These are phyloP conservation scores for Lactarius vividus DNA, from an alignment of 768 basidiomycete species.

Conservation along the genomic window DNA sequence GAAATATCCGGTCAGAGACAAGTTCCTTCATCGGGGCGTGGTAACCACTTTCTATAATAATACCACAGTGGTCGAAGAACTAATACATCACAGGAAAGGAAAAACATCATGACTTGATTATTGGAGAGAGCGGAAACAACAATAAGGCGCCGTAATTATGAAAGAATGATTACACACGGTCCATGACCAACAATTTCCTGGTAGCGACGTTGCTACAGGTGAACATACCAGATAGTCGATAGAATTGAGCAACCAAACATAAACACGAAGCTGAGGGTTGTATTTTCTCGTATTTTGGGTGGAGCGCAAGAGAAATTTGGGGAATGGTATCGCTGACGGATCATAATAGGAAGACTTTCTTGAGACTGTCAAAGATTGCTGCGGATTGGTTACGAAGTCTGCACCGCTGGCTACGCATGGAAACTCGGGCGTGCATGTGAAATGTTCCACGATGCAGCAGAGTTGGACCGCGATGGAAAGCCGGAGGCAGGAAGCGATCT, in stretches of 20 bases:
- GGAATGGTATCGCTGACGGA: conserved; percentile 18
- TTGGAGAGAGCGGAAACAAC: neutral
- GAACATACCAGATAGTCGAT: conserved; percentile 19
- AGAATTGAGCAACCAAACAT: conserved; percentile 27
- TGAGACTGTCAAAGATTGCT: neutral
- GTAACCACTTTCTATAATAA: conserved; percentile 9
- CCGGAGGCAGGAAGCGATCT: conserved; percentile 23
- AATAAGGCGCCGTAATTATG: conserved; percentile 1
- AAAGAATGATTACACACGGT: neutral
- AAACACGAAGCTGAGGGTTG: neutral
- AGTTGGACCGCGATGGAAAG: conserved; percentile 25
- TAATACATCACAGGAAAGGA: neutral
- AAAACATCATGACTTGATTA: neutral
- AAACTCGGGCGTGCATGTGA: neutral
- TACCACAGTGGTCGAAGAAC: neutral
- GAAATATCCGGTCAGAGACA: neutral
- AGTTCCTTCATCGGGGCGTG: neutral
- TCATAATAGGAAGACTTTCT: neutral
- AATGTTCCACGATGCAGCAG: conserved; percentile 21
- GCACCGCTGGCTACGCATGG: neutral
- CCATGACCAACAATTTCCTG: conserved; percentile 1
- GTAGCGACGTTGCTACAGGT: neutral
- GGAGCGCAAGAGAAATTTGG: neutral
- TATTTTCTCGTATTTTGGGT: neutral
- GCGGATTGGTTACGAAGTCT: neutral